Evolutionary conservation across 129 eudicot species (phyloP).

Genomic region (Chrysanthemum lavandulifolium): DNA sequence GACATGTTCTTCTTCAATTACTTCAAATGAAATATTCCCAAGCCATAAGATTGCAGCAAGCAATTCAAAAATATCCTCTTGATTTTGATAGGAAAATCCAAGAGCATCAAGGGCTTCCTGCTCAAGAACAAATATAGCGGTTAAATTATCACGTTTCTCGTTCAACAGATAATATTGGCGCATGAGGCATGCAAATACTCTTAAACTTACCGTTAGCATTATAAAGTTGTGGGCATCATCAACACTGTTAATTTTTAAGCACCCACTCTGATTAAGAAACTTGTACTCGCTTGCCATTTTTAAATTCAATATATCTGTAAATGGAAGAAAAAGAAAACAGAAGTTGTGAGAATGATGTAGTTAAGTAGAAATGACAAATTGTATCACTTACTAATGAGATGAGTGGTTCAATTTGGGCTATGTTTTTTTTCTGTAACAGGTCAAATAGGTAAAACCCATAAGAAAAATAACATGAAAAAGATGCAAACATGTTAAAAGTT

Average conservation of each 20-base stretch:
- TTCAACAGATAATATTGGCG: slow-evolving; percentile 9
- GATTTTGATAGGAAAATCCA: slow-evolving; percentile 53
- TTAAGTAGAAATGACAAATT: neutral
- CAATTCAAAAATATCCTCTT: slow-evolving; percentile 68
- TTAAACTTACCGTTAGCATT: slow-evolving; percentile 55
- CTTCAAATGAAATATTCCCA: slow-evolving; percentile 78
- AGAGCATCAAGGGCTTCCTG: slow-evolving; percentile 70
- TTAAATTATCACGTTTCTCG: slow-evolving; percentile 7
- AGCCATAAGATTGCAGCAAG: slow-evolving; percentile 92
- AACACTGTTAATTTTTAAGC: slow-evolving; percentile 61
- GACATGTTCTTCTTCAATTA: slow-evolving; percentile 55
- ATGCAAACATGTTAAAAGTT: neutral
- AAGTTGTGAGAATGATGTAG: slow-evolving; percentile 12
- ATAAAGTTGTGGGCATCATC: slow-evolving; percentile 74
- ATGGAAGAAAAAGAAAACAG: neutral
- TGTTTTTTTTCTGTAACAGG: neutral
- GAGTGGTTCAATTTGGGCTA: neutral
- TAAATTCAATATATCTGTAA: slow-evolving; percentile 70
- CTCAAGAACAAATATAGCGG: slow-evolving; percentile 13
- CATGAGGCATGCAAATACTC: neutral
- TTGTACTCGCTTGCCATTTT: slow-evolving; percentile 69
- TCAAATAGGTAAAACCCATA: neutral
- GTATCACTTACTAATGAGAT: neutral
- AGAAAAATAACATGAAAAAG: neutral
- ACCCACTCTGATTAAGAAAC: slow-evolving; percentile 78